Conservation (phyloP, 2,329 filamentous ascomycete genomes). For the Myriangium duriaei region DNA sequence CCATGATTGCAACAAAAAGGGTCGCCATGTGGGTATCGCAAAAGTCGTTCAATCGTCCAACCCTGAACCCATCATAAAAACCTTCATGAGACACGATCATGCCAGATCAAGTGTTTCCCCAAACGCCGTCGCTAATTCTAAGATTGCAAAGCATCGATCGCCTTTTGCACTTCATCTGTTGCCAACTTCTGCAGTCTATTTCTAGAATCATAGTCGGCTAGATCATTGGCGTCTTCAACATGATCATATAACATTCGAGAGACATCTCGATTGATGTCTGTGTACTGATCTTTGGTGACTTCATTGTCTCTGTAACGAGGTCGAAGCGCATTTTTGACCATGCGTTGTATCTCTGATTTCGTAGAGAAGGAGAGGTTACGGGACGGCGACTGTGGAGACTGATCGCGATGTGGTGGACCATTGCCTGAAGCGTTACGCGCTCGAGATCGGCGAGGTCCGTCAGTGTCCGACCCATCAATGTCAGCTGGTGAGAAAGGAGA, state of each 20-base stretch:
- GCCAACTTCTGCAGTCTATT: slow-evolving; percentile 66
- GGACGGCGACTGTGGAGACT: slow-evolving; percentile 20
- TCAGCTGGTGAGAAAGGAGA: slow-evolving; percentile 11
- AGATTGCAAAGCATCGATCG: slow-evolving; percentile 34
- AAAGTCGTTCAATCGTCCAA: too few relatives aligned
- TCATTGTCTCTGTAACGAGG: slow-evolving; percentile 70
- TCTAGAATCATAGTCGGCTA: slow-evolving; percentile 52
- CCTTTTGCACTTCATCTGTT: slow-evolving; percentile 63
- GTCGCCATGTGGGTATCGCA: not conserved
- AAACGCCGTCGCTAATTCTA: slow-evolving; percentile 9
- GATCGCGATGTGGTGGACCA: slow-evolving; percentile 51
- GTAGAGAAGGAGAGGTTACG: slow-evolving; percentile 59
- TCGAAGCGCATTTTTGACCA: slow-evolving; percentile 72
- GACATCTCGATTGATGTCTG: slow-evolving; percentile 78
- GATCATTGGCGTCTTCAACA: slow-evolving; percentile 38
- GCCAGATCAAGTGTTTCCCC: slow-evolving; percentile 1
- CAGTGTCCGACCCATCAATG: slow-evolving; percentile 25
- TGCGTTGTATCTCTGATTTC: slow-evolving; percentile 78
- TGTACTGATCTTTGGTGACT: slow-evolving; percentile 81
- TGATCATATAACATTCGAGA: slow-evolving; percentile 76
- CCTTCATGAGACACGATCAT: not conserved
- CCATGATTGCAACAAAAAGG: too few relatives aligned
- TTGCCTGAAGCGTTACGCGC: slow-evolving; percentile 38
- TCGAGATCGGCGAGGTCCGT: not conserved
- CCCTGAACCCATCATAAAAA: too few relatives aligned